A percentile compares a stretch with the other conserved stretches of the same genome.
Conservation (phyloP, 225 moss, liverwort and hornwort species). For the Rhytidiadelphus loreus region DNA sequence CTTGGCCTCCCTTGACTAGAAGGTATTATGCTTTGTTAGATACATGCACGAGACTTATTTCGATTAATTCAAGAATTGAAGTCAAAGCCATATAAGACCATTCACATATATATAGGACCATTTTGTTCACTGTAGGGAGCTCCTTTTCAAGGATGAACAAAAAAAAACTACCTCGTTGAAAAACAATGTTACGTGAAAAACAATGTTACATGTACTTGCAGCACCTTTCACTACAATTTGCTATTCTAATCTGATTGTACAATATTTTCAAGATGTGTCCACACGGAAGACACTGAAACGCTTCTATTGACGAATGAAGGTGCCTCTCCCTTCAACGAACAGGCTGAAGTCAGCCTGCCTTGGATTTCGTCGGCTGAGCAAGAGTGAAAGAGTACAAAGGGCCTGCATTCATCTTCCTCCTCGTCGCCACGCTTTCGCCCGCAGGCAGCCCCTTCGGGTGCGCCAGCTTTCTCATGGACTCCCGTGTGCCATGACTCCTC, state of each 20-base stretch:
- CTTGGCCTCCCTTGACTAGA: accelerated
- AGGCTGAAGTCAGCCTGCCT: background rate
- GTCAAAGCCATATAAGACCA: background rate
- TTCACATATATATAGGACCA: background rate
- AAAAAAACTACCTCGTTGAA: background rate
- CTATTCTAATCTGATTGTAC: background rate
- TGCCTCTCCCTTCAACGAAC: background rate
- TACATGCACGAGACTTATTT: background rate
- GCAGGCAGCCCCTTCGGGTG: background rate
- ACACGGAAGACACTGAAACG: background rate
- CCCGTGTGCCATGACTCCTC: background rate
- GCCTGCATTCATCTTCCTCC: background rate
- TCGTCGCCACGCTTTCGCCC: background rate
- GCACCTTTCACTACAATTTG: background rate
- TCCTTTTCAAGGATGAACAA: background rate
- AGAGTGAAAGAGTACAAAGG: background rate
- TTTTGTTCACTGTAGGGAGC: background rate
- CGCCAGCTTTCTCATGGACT: background rate
- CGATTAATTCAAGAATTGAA: accelerated
- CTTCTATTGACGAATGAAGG: too few relatives aligned
- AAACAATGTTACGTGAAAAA: background rate
- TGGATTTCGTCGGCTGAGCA: background rate
- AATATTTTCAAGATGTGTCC: background rate
- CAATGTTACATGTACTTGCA: background rate
- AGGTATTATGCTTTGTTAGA: background rate